These are phyloP conservation scores for Nymphaea colorata DNA, from an alignment of 164 flowering plant genomes.

Conservation along the genomic window DNA sequence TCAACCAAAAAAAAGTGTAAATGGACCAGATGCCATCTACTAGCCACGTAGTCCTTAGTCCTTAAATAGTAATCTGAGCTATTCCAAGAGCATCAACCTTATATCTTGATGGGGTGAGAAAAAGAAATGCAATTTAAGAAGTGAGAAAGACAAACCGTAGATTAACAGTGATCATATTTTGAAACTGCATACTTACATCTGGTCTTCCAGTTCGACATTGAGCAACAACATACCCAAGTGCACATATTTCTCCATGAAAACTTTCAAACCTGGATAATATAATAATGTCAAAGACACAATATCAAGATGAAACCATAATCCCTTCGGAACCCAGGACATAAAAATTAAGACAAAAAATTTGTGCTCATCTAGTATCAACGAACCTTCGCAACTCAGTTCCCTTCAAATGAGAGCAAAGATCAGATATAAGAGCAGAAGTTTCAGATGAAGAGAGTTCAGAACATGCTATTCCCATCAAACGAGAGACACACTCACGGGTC, in stretches of 20 bases:
- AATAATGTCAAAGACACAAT: constrained; percentile 2
- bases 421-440: constrained; percentile 45
- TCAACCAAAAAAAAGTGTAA: no score
- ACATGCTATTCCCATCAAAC: constrained; percentile 82
- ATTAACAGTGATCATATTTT: no score
- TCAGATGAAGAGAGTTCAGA: constrained; percentile 48
- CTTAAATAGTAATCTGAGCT: no score
- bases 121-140: no score
- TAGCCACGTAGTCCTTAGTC: no score
- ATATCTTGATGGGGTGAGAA: no score
- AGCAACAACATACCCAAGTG: constrained; percentile 78
- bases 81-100: no score
- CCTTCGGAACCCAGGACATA: no score
- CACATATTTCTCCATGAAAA: constrained; percentile 73
- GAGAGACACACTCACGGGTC: constrained; percentile 86
- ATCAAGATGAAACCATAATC: background rate
- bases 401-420: constrained; percentile 36
- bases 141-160: no score
- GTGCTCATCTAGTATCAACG: constrained; percentile 2
- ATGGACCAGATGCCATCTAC: no score
- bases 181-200: constrained; percentile 32
- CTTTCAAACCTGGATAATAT: constrained; percentile 57
- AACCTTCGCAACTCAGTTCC: constrained; percentile 52
- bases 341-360: background rate
- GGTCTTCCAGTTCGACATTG: constrained; percentile 40